Evolutionary conservation across 73 alveolate genomes (phyloP), one percentile per base, ranked within the genome.

Genomic region (Paraurostyla sp.): DNA sequence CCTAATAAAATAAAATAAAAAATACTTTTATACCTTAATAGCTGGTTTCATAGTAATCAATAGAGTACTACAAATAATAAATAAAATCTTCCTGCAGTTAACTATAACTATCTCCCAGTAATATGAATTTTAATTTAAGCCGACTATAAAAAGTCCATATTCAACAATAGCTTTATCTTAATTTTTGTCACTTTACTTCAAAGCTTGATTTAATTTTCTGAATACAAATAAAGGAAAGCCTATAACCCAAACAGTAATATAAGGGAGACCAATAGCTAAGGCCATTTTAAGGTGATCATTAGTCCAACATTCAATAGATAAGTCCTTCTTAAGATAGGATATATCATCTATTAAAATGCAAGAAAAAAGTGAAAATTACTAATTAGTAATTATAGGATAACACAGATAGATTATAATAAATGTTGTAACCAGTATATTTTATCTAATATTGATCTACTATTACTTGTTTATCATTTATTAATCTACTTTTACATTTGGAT

Each of bases 71-170:
- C 60, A 32, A 11, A 32, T 2, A n/a, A 69, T 69, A 32, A 69
- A 32, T 7, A 36, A 13, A 27, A 69, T 3, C 35, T 69, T 69
- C n/a, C 83, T 38, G 62, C 3, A 41, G 48, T 69, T 69, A 4
- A 25, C 11, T 43, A 69, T 6, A 36, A 88, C 60, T 13, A 76
- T 29, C 29, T 88, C 94, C 91, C 90, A 88, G 59, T 76, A 88
- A 52, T 38, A 76, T 9, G 15, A 15, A 15, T 88, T 71, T 2
- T 54, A 33, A 25, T 57, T 60, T 20, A 63, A 46, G 23, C 94
- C 94, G 22, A 71, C 63, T 42, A 13, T 76, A 40, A 88, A 75
- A 29, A 76, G 65, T 4, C 87, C 45, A 71, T 58, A 88, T 41
- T 35, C 38, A n/a, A 4, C 16, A 25, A 68, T 1, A 16, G 57